phyloP scores from a whole-genome alignment of 352 stramenopile genomes.

The Hyaloperonospora arabidopsidis region DNA sequence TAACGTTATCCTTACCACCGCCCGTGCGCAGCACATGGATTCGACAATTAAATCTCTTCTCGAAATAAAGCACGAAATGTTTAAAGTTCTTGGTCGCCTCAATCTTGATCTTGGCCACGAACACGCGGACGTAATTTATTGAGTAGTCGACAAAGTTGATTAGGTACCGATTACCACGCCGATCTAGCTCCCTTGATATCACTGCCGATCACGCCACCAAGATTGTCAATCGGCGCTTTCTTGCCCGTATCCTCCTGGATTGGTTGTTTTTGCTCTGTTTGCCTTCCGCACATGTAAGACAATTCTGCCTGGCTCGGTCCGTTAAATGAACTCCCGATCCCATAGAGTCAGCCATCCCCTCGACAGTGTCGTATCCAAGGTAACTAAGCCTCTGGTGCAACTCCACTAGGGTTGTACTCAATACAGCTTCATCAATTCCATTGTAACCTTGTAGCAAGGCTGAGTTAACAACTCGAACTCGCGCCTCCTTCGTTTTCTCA shows the following conservation, averaged over 20 bases:
- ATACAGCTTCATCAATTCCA: no score
- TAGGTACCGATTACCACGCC: conserved; percentile 8
- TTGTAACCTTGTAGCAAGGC: no score
- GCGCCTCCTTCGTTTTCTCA: no score
- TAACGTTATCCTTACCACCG: conserved; percentile 3
- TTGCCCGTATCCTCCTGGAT: conserved; percentile 4
- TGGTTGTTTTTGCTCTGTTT: conserved; percentile 7
- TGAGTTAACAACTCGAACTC: no score
- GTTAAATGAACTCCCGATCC: conserved; percentile 1
- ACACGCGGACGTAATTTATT: conserved; percentile 11
- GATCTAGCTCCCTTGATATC: neutral
- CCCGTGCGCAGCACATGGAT: no score
- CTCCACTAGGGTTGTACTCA: no score
- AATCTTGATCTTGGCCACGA: conserved; percentile 10
- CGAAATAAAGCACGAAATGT: conserved; percentile 1
- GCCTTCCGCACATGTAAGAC: conserved; percentile 3
- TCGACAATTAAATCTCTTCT: no score
- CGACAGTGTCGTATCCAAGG: conserved; percentile 1
- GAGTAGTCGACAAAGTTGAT: conserved; percentile 13
- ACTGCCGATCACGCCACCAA: conserved; percentile 11
- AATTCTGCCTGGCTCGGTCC: neutral
- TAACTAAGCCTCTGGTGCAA: no score
- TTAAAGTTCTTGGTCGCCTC: conserved; percentile 3
- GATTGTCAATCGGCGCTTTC: conserved; percentile 7
- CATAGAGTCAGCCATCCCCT: neutral